Percentiles rank a stretch among this genome's conserved stretches.
These are phyloP conservation scores for Thalassiosira exigua DNA, from an alignment of 352 stramenopile genomes.

Conservation along the genomic window DNA sequence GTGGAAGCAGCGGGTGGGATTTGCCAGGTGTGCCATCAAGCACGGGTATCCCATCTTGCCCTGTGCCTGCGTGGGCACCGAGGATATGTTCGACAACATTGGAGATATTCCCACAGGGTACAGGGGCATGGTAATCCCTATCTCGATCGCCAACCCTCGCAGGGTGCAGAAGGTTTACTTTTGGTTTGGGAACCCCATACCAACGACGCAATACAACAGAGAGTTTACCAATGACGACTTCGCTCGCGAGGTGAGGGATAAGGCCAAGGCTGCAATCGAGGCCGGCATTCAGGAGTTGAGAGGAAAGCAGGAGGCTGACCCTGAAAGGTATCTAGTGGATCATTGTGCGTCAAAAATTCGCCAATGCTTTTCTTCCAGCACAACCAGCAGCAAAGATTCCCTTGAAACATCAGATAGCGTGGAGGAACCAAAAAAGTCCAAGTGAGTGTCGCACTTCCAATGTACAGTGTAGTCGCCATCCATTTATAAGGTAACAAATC, in stretches of 20 bases:
- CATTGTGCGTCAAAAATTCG: slow-evolving; percentile 8
- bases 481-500: too few relatives aligned
- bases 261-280: slow-evolving; percentile 29
- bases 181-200: slow-evolving; percentile 30
- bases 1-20: slow-evolving; percentile 30
- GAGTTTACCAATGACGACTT: slow-evolving; percentile 21
- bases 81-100: slow-evolving; percentile 34
- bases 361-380: too few relatives aligned
- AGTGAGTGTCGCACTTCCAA: too few relatives aligned
- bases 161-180: slow-evolving; percentile 32
- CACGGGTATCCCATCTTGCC: slow-evolving; percentile 40
- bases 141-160: slow-evolving; percentile 14
- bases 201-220: slow-evolving; percentile 27
- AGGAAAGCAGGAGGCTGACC: slow-evolving; percentile 19
- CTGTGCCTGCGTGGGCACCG: slow-evolving; percentile 24
- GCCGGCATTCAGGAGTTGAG: slow-evolving; percentile 21
- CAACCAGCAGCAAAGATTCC: too few relatives aligned
- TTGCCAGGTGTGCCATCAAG: slow-evolving; percentile 29
- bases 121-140: slow-evolving; percentile 15
- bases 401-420: too few relatives aligned
- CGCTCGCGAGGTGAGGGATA: slow-evolving; percentile 28
- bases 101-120: slow-evolving; percentile 27
- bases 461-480: too few relatives aligned
- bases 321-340: slow-evolving; percentile 17
- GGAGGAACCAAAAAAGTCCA: too few relatives aligned